Base-by-base conservation (phyloP, 176 grass and related monocot species). In the Areca catechu region DNA sequence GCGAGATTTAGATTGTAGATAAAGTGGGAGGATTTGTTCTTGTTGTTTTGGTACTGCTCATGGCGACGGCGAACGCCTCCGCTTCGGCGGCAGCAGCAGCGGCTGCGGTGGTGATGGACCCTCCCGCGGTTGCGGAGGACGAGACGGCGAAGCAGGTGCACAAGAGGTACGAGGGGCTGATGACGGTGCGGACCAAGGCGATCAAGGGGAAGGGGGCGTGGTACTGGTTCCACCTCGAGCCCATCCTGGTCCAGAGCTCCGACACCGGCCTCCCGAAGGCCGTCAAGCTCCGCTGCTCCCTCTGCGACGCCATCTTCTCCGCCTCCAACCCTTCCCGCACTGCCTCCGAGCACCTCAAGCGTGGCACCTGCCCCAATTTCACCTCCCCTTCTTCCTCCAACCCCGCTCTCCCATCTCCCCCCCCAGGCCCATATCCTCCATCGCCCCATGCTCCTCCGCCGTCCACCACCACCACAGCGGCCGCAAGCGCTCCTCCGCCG, bases 111-210 rank as follows among this genome's bases (percentile, higher is more conserved):
- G 68, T 63, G 37, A 54, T 66, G 67, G 63, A 43, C 34, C 34
- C 74, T 37, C 70, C 70, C 29, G 75, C 54, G 43, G 62, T 53
- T 25, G 79, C 48, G 20, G 74, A 75, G 55, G 84, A 82, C 59
- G 64, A 62, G 3, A 71, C 50, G 1, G 58, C 70, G 53, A 76
- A 72, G 5, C 76, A 69, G 2, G 83, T 76, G 4, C 62, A 74
- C 34, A 75, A 82, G 68, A 71, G 83, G 0, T 80, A 80, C 72
- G 88, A 86, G 5, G 51, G 72, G 7, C 83, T 92, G 53, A 23
- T 56, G 53, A 56, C 22, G 20, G 53, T 56, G 19, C 19, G 53
- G 19, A 20, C 20, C 1, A 56, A 56, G 53, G 53, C 53, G 53
- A 56, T 56, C 20, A 56, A 22, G 19, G 53, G 53, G 53, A 56